Percentiles rank a stretch among this genome's conserved stretches.
Conservation (phyloP, 2,329 filamentous ascomycete species). For the Ceratocystis smalleyi region DNA sequence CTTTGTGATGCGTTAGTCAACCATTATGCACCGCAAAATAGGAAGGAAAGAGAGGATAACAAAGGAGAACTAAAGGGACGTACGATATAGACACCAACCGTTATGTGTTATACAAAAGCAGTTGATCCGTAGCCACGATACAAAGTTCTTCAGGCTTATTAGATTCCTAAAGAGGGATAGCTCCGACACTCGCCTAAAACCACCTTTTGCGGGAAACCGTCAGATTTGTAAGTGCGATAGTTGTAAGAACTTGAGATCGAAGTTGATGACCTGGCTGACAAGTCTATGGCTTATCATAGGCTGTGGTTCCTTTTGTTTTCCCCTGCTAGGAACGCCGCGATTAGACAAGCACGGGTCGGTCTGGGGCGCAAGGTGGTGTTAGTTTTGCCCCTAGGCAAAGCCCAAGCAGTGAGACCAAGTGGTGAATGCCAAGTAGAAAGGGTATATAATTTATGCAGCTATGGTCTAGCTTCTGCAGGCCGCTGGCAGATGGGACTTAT, state of each 20-base stretch:
- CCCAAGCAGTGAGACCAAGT: neutral
- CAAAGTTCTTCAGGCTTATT: neutral
- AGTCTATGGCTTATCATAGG: neutral
- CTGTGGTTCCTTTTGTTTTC: neutral
- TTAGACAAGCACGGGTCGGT: too few relatives aligned
- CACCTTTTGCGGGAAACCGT: neutral
- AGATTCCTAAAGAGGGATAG: neutral
- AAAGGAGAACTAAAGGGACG: neutral
- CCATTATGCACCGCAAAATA: neutral
- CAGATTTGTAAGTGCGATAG: neutral
- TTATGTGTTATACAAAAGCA: neutral
- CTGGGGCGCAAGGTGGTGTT: neutral
- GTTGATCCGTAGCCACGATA: neutral
- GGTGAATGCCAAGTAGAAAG: neutral
- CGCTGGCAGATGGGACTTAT: neutral
- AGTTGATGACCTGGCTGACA: neutral
- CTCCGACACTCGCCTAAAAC: neutral
- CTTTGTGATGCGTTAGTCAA: neutral
- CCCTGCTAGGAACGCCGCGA: too few relatives aligned
- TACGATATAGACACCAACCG: neutral
- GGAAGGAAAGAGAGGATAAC: neutral
- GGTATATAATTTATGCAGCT: neutral
- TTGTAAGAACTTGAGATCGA: constrained; percentile 1
- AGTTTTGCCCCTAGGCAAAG: neutral
- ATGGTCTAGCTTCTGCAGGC: neutral